Evolutionary conservation across 2,329 filamentous ascomycete species (phyloP), one percentile per base, ranked within the genome.

Genomic region (Colletotrichum simmondsii): DNA sequence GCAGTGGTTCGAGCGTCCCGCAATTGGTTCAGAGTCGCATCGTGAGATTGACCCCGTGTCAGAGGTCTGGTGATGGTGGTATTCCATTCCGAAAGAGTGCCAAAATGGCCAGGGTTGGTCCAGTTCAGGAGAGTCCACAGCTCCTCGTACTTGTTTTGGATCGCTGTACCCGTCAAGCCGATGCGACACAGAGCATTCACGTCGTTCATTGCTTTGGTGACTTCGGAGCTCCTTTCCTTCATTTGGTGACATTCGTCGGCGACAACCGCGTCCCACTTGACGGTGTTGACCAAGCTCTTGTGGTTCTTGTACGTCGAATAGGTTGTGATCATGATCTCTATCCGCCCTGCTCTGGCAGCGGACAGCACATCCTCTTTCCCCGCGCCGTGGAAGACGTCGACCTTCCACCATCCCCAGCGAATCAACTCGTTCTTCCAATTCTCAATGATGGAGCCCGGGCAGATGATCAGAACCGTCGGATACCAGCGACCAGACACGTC

Each of bases 91-190:
- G 89, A 85, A 11, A 93, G 78, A 0, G 86, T 87, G 19, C 89
- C 90, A 67, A 92, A 89, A 59, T 88, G 83, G 0, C 95, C 96
- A 0, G 97, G 97, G 77, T 97, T 97, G 0, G 95, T 95, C 97
- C 97, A 99, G 80, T 99, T 97, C 3, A 99, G 86, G 0, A 99
- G 86, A 0, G 95, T 97, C 96, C 96, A 99, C 1, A 99, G 88
- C 81, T 99, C 97, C 79, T 98, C 95, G 80, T 99, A 99, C 76
- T 94, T 97, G 82, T 99, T 99, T 80, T 99, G 97, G 57, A 99
- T 98, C 0, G 96, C 96, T 0, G 97, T 99, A 2, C 97, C 97
- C 0, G 95, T 98, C 10, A 99, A 87, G 0, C 97, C 97, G 73
- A 99, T 95, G 42, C 97, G 91, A 79, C 97, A 98, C 2, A 98